Evolutionary conservation across 495 filamentous ascomycete genomes (phyloP), one percentile per base, ranked within the genome.

Genomic region (Astrocystis sublimbata): DNA sequence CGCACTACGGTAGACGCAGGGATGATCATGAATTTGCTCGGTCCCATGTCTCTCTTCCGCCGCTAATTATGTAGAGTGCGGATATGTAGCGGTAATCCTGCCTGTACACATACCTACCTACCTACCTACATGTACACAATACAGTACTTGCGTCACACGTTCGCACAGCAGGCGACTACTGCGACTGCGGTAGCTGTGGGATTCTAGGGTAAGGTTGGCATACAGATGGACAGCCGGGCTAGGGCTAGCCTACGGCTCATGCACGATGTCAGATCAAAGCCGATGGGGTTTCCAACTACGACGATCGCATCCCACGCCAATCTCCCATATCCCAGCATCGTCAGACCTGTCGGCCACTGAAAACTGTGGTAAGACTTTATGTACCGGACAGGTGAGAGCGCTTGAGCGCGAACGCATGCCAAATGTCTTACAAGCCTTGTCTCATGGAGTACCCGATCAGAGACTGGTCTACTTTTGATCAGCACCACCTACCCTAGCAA

Each of bases 231-330:
- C 66, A 24, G 61, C 52, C 42, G 43, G 61, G 61, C 42, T 50
- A 57, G 43, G 61, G 61, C 42, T 50, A 57, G 61, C 36, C 40
- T 65, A 68, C 65, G 65, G 68, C 67, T 66, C 65, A 72, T 72
- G 70, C 70, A 70, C 70, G 68, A 72, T 72, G 70, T 72, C 62
- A 72, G 70, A 72, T 72, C 69, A 68, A 70, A 59, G 31, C 47
- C 58, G 58, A 60, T 60, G 58, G 46, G 36, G 62, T 66, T 70
- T 60, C 62, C 65, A 67, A 72, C 63, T 42, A 68, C 63, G 63
- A 62, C 62, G 69, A 68, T 64, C 67, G 57, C 60, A 68, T 68
- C 65, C 65, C 40, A 54, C 51, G 38, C 51, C 36, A 41, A 60
- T 33, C 19, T 28, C 24, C 30, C 17, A 50, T 21, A 15, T 19